Conservation (phyloP, 192 early-diverging fungal species). For the Rhizophagus sp. region DNA sequence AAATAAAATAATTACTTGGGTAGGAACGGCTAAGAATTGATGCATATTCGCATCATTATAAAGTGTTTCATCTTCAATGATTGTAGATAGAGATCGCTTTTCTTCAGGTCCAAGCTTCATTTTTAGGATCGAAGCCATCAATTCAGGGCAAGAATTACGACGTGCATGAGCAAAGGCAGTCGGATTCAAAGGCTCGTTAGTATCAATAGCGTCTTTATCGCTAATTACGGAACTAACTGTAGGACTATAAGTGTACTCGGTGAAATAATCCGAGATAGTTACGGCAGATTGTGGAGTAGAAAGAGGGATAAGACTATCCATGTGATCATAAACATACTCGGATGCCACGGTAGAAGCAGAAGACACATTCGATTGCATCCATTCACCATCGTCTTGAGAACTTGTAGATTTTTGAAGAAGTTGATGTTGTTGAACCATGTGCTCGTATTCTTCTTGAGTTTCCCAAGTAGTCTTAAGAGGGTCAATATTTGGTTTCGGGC, state of each 20-base stretch:
- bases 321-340: conserved; percentile 16
- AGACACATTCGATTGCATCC: conserved; percentile 15
- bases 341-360: conserved; percentile 7
- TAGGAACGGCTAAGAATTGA: conserved; percentile 24
- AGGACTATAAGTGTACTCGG: conserved; percentile 22
- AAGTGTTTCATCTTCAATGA: conserved; percentile 25
- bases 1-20: neutral
- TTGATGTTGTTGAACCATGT: conserved; percentile 25
- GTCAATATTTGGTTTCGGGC: conserved; percentile 26
- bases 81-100: conserved; percentile 18
- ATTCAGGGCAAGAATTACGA: conserved; percentile 31
- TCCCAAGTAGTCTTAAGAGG: conserved; percentile 22
- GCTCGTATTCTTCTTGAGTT: conserved; percentile 26
- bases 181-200: conserved; percentile 3
- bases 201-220: conserved; percentile 2
- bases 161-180: neutral
- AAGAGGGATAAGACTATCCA: conserved; percentile 18
- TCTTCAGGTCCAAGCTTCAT: conserved; percentile 14
- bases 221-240: conserved; percentile 30
- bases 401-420: neutral
- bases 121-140: conserved; percentile 23
- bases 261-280: conserved; percentile 26
- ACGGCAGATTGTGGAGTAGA: conserved; percentile 20
- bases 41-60: conserved; percentile 25
- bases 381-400: conserved; percentile 7